Percentiles rank a stretch among this genome's conserved stretches.
Conservation (phyloP, 805 yeast genomes). For the Hanseniaspora valbyensis region DNA sequence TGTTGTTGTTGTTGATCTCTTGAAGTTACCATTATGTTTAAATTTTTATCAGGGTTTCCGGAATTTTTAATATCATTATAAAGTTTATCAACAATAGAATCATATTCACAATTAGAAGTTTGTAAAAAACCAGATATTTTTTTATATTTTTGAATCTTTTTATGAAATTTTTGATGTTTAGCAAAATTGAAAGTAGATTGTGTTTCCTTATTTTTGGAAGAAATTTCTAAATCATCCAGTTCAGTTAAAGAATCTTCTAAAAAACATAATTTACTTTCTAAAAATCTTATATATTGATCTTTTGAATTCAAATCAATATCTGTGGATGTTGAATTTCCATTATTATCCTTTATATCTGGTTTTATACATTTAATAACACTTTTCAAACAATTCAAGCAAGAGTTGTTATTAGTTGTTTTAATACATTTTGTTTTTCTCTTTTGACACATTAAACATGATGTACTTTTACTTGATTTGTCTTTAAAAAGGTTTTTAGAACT, state of each 20-base stretch:
- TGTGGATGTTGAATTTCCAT: constrained; percentile 11
- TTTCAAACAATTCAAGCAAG: constrained; percentile 55
- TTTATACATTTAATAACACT: constrained; percentile 53
- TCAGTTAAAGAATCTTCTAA: constrained; percentile 39
- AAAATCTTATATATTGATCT: constrained; percentile 46
- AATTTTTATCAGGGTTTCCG: not conserved
- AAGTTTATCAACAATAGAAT: constrained; percentile 3
- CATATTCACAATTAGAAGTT: constrained; percentile 12
- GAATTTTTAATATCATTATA: constrained; percentile 2
- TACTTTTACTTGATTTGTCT: constrained; percentile 46
- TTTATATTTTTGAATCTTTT: constrained; percentile 30
- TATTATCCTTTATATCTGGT: constrained; percentile 29
- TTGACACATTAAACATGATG: constrained; percentile 47
- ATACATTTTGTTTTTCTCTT: constrained; percentile 56
- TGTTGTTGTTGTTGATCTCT: not conserved
- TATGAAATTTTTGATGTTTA: constrained; percentile 24
- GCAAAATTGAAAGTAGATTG: constrained; percentile 20
- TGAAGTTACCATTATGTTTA: not conserved
- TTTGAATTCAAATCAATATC: constrained; percentile 32
- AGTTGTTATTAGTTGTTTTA: constrained; percentile 40
- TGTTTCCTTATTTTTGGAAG: constrained; percentile 9
- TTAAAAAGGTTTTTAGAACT: constrained; percentile 24
- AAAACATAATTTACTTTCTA: constrained; percentile 45
- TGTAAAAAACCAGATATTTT: constrained; percentile 31
- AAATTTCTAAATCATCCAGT: constrained; percentile 21